Conservation (phyloP, 345 rosid genomes). For the Jatropha curcas region DNA sequence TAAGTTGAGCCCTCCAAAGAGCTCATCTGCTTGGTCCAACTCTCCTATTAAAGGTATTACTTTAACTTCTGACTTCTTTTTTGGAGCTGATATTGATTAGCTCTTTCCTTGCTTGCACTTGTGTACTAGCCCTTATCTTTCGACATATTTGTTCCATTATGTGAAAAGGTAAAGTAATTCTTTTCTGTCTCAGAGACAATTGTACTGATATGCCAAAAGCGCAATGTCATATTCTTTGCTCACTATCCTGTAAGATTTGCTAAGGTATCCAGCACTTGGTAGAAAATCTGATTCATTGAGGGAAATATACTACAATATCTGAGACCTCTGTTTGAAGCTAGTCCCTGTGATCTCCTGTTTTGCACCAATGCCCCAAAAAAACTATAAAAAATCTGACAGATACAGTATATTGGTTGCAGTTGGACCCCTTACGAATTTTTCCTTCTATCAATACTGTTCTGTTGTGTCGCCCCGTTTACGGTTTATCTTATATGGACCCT, state of each 20-base stretch:
- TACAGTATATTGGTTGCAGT: neutral
- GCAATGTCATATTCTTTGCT: neutral
- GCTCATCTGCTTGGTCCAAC: slow-evolving; percentile 45
- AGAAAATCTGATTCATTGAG: too few relatives aligned
- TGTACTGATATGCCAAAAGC: neutral
- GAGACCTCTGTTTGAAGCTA: too few relatives aligned
- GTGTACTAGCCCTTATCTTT: neutral
- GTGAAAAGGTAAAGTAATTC: neutral
- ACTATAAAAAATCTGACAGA: neutral
- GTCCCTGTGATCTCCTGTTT: neutral
- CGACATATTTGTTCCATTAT: neutral
- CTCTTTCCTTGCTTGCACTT: neutral
- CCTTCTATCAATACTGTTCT: neutral
- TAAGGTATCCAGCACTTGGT: neutral
- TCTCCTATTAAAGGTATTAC: slow-evolving; percentile 66
- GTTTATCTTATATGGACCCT: neutral
- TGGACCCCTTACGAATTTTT: neutral
- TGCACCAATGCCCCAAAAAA: neutral
- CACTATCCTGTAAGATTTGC: neutral
- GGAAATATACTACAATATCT: neutral
- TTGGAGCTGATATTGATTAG: neutral
- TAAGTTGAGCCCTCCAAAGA: slow-evolving; percentile 49
- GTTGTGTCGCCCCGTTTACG: neutral
- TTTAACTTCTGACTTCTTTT: neutral
- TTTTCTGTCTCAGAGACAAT: neutral